Evolutionary conservation across 1,139 yeast species (phyloP), one percentile per base, ranked within the genome.

Genomic region (Hanseniaspora sp.): DNA sequence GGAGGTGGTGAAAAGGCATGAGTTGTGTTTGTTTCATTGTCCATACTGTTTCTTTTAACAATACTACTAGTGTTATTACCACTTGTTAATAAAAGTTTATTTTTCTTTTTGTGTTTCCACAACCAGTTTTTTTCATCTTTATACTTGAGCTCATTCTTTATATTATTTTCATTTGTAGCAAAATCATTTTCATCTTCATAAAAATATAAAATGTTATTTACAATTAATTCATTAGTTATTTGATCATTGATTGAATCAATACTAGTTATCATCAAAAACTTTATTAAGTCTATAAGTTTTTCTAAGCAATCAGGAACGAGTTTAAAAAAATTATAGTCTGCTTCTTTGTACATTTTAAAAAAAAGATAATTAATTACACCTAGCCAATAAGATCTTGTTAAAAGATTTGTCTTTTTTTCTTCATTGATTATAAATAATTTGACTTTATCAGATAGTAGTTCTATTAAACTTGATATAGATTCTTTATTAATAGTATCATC

Each of bases 111-210:
- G 57, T 78, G 77, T 59, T 73, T 74, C 61, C 82, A 82, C 67
- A 83, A 83, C 43, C 84, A 71, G 62, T 82, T 82, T 92, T 92
- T 83, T 62, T 83, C 87, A 59, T 77, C 80, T 55, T 82, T 84
- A 64, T 82, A 84, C 42, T 80, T 58, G 1, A 72, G 69, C 35
- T 67, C 46, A 13, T 18, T 39, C 11, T 18, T 15, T 3, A 5
- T 12, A 1, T 55, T 9, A 60, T 52, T 18, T 17, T 37, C 33
- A 4, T 18, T 37, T 1, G 41, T 29, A 7, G 12, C 23, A 37
- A 23, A 39, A 8, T 29, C 30, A 35, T 39, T 48, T 13, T 43
- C 42, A 13, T 34, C 31, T 17, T 42, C 46, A 13, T 35, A 37
- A 30, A 28, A 54, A 37, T 48, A 48, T 13, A 54, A 35, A 15